Evolutionary conservation across 192 early-diverging fungal genomes (phyloP).

Genomic region (Mortierella hygrophila): DNA sequence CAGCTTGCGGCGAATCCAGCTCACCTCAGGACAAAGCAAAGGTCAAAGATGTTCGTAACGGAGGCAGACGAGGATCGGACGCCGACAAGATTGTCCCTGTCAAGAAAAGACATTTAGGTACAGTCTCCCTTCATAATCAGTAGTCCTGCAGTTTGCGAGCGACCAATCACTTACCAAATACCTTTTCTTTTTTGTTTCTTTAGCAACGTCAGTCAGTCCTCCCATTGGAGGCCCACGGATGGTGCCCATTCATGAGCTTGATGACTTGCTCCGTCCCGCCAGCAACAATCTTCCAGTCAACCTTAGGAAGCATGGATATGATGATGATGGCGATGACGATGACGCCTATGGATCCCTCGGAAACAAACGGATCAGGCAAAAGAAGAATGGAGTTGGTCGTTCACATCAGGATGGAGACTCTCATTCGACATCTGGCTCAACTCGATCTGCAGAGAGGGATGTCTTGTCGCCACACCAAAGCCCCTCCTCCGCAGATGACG

Average conservation of each 20-base stretch:
- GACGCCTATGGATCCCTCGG: neutral
- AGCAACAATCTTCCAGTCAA: neutral
- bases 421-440: neutral
- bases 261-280: neutral
- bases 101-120: slow-evolving; percentile 41
- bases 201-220: neutral
- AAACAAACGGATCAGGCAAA: slow-evolving; percentile 11
- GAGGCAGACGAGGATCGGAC: slow-evolving; percentile 4
- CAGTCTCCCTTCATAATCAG: neutral
- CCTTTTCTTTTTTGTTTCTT: neutral
- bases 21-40: neutral
- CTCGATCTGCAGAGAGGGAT: neutral
- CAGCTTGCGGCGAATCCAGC: neutral
- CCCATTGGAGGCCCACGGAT: slow-evolving; percentile 24
- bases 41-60: neutral
- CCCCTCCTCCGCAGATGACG: neutral
- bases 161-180: neutral
- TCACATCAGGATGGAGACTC: neutral
- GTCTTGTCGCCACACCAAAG: neutral
- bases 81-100: slow-evolving; percentile 42
- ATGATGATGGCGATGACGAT: neutral
- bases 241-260: slow-evolving; percentile 41
- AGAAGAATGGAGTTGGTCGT: slow-evolving; percentile 1
- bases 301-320: slow-evolving; percentile 6
- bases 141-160: neutral